Conservation (phyloP, 768 basidiomycete species). For the Xerocomellus chrysenteron region DNA sequence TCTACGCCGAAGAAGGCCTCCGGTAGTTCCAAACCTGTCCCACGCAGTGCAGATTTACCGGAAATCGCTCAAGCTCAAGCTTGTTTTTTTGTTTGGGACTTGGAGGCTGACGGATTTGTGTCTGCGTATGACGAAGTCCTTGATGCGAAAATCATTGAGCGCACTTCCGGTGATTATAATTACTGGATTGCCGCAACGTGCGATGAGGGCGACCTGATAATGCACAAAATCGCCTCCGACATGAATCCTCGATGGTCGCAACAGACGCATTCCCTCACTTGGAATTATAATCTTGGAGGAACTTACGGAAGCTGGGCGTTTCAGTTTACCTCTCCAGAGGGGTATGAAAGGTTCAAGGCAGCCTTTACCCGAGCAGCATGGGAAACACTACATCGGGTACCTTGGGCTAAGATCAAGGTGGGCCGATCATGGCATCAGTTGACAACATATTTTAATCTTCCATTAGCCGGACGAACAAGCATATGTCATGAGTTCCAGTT, state of each 20-base stretch:
- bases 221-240: constrained; percentile 61
- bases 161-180: constrained; percentile 44
- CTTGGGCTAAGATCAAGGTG: constrained; percentile 84
- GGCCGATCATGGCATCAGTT: constrained; percentile 8
- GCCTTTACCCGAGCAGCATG: constrained; percentile 72
- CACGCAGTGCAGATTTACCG: constrained; percentile 19
- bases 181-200: constrained; percentile 61
- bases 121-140: constrained; percentile 49
- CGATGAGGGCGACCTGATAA: constrained; percentile 50
- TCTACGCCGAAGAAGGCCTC: constrained; percentile 15
- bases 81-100: constrained; percentile 64
- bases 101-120: constrained; percentile 46
- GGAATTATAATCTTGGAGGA: constrained; percentile 72
- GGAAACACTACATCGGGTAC: constrained; percentile 71
- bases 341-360: constrained; percentile 58
- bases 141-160: constrained; percentile 51
- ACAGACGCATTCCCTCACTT: constrained; percentile 74
- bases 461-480: constrained; percentile 76
- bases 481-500: constrained; percentile 73
- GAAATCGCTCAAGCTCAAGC: constrained; percentile 45
- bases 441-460: neutral
- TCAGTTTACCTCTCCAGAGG: constrained; percentile 56
- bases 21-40: constrained; percentile 18
- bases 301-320: constrained; percentile 80
- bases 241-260: constrained; percentile 72